phyloP scores from a whole-genome alignment of 306 rosid species.

The Vigna nakashimae region DNA sequence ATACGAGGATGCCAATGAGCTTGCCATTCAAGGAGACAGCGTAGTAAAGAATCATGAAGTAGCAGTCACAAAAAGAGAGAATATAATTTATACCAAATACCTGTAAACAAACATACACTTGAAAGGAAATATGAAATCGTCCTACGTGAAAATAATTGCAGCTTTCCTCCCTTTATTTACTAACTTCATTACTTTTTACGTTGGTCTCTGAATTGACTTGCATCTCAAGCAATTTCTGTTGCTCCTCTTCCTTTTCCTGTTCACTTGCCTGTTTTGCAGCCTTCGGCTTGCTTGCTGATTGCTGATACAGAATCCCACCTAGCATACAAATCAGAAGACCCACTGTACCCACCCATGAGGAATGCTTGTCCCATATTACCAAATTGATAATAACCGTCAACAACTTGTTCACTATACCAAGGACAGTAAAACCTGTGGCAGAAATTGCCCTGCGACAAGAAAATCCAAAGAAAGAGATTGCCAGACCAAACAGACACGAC shows the following conservation, averaged over 20 bases:
- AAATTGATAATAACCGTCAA: constrained; percentile 80
- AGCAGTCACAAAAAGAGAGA: constrained; percentile 16
- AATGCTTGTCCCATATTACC: constrained; percentile 84
- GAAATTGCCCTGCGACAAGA: constrained; percentile 88
- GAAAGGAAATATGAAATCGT: constrained; percentile 27
- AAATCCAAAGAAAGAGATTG: constrained; percentile 89
- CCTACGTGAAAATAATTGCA: constrained; percentile 38
- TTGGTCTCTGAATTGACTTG: constrained; percentile 45
- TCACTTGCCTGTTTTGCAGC: constrained; percentile 50
- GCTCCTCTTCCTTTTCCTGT: constrained; percentile 59
- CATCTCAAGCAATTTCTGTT: constrained; percentile 70
- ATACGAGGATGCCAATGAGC: constrained; percentile 13
- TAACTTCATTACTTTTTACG: constrained; percentile 39
- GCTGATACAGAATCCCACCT: constrained; percentile 82
- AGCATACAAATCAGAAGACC: constrained; percentile 84
- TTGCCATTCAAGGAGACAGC: constrained; percentile 29
- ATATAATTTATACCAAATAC: constrained; percentile 34
- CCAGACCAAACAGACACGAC: constrained; percentile 76
- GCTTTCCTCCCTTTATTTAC: constrained; percentile 49
- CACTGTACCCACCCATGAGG: constrained; percentile 76
- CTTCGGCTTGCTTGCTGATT: constrained; percentile 73
- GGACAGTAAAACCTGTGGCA: constrained; percentile 86
- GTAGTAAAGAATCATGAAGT: constrained; percentile 35
- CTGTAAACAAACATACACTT: constrained; percentile 39
- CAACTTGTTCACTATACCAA: constrained; percentile 87